Percentiles rank a stretch among this genome's conserved stretches.
These are phyloP conservation scores for Pichia sorboxylosa DNA, from an alignment of 1,139 yeast species.

Conservation along the genomic window DNA sequence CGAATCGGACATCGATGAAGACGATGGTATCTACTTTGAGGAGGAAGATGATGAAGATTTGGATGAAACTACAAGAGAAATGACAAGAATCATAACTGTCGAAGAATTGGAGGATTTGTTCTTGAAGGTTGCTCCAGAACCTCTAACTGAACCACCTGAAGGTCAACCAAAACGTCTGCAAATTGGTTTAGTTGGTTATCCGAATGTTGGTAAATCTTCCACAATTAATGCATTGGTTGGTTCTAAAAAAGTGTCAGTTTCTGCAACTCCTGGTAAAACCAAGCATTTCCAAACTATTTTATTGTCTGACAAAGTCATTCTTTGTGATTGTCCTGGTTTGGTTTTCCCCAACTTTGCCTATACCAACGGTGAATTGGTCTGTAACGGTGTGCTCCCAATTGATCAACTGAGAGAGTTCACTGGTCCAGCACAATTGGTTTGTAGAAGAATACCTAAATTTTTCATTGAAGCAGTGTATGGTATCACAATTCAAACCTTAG, in stretches of 20 bases:
- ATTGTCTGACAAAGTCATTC: slow-evolving; percentile 66
- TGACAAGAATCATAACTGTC: slow-evolving; percentile 63
- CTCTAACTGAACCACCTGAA: slow-evolving; percentile 37
- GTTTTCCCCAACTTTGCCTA: slow-evolving; percentile 97
- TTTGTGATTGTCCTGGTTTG: slow-evolving; percentile 98
- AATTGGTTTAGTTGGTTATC: slow-evolving; percentile 94
- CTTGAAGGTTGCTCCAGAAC: slow-evolving; percentile 66
- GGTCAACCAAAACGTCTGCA: slow-evolving; percentile 54
- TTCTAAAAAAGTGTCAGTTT: slow-evolving; percentile 91
- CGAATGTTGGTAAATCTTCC: slow-evolving; percentile 94
- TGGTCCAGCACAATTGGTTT: slow-evolving; percentile 81
- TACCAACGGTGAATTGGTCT: slow-evolving; percentile 91
- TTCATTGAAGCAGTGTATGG: slow-evolving; percentile 89
- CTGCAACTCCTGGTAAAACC: slow-evolving; percentile 97
- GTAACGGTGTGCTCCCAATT: slow-evolving; percentile 95
- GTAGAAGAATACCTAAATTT: slow-evolving; percentile 80
- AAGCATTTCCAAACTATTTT: slow-evolving; percentile 96
- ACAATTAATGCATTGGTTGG: slow-evolving; percentile 94
- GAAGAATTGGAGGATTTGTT: slow-evolving; percentile 79
- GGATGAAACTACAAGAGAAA: slow-evolving; percentile 29
- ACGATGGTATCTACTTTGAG: slow-evolving; percentile 11
- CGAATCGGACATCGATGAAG: slow-evolving; percentile 12
- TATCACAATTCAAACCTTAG: slow-evolving; percentile 68
- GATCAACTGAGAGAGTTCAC: slow-evolving; percentile 91
- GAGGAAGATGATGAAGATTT: slow-evolving; percentile 22